Conservation (phyloP, 148 eudicot species). For the Amaranthus hypochondriacus region DNA sequence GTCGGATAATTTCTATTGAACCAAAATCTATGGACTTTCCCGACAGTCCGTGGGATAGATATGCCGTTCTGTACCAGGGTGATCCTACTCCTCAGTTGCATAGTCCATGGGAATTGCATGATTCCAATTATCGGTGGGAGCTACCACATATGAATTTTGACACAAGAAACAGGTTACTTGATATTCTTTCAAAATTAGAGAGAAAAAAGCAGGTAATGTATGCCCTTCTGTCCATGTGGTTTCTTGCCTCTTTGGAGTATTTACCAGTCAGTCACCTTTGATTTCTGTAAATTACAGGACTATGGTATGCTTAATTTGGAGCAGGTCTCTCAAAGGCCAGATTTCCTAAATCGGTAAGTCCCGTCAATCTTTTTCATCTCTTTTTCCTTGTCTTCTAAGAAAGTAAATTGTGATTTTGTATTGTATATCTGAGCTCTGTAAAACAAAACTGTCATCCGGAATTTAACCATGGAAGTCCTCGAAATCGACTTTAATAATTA, state of each 20-base stretch:
- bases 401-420: background rate
- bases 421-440: background rate
- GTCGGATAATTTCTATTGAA: constrained; percentile 41
- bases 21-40: constrained; percentile 60
- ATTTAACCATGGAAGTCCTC: too few species aligned
- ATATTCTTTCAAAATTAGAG: constrained; percentile 41
- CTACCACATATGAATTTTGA: constrained; percentile 51
- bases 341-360: constrained; percentile 63
- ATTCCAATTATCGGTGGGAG: constrained; percentile 45
- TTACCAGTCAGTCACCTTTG: background rate
- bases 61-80: constrained; percentile 42
- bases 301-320: constrained; percentile 56
- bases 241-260: constrained; percentile 2
- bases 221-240: constrained; percentile 8
- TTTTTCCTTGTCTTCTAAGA: background rate
- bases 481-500: too few species aligned
- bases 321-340: constrained; percentile 48
- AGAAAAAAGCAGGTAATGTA: constrained; percentile 51
- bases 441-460: too few species aligned
- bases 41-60: constrained; percentile 93
- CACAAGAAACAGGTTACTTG: constrained; percentile 39
- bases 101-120: constrained; percentile 91
- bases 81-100: constrained; percentile 42
- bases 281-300: constrained; percentile 50
- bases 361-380: constrained; percentile 5